Base-by-base conservation (phyloP, 345 rosid species). In the Moricandia moricandioides region DNA sequence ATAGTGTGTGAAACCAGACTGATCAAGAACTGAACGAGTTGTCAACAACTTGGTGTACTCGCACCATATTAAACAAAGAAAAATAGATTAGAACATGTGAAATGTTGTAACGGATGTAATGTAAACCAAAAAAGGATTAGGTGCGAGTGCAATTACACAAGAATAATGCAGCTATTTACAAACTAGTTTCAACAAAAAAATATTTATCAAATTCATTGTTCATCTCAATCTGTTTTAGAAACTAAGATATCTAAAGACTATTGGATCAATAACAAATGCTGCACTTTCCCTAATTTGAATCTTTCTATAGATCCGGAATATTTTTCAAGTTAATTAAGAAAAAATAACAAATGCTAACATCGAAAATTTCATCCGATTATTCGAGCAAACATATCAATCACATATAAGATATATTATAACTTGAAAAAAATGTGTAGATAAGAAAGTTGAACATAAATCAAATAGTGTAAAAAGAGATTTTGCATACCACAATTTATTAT, bases 61-160 rank as follows among this genome's bases (percentile, higher is more conserved):
- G 35, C 65, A 56, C 1, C 5, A 65, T 13, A 74, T 21, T 66
- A 45, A 40, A 40, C 33, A 65, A 43, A 54, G 14, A 37, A 64
- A 37, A 16, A 16, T 43, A 33, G 26, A 66, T 10, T 47, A n/a
- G 51, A 74, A 66, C 78, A 66, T 43, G 72, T 12, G 57, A 73
- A 67, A 58, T 74, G 67, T 45, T 65, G 35, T 55, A 6, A 51
- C 40, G n/a, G 52, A 35, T 51, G 39, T 24, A 62, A 26, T 54
- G 70, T 65, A 29, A 55, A 29, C 65, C 49, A 65, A n/a, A 2
- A 55, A 40, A 57, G 7, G 29, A 37, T 65, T 35, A 64, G 34
- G 71, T 39, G 34, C 54, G 39, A 21, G 24, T 21, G 24, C 45
- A 27, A 47, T 40, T 8, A 35, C 12, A 52, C 12, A 37, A 10